These are phyloP conservation scores for Leccinum boreale DNA, from an alignment of 768 basidiomycete species.

Conservation along the genomic window DNA sequence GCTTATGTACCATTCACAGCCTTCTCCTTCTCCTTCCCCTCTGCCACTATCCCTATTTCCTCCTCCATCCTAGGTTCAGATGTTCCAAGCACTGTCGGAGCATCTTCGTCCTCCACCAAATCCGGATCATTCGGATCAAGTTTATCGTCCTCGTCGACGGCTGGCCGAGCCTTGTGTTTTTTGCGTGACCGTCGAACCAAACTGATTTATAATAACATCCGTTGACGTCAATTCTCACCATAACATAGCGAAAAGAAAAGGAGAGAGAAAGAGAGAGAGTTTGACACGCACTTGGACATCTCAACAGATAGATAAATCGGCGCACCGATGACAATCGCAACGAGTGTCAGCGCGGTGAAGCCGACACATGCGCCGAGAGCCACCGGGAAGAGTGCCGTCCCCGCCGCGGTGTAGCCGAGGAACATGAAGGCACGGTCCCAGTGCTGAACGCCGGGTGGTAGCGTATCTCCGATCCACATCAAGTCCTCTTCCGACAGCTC, in stretches of 20 bases:
- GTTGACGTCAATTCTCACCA: background rate
- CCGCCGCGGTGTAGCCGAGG: background rate
- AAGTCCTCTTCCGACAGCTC: slow-evolving; percentile 18
- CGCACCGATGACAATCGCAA: background rate
- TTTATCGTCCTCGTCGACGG: background rate
- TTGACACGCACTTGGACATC: background rate
- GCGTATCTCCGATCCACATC: slow-evolving; percentile 14
- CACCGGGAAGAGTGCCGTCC: slow-evolving; percentile 5
- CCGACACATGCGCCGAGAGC: slow-evolving; percentile 14
- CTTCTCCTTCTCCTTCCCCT: background rate
- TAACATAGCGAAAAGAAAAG: background rate
- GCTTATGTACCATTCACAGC: background rate
- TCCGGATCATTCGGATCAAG: background rate
- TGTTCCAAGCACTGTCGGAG: background rate
- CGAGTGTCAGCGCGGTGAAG: background rate
- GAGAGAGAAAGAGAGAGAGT: background rate
- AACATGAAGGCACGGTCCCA: slow-evolving; percentile 3
- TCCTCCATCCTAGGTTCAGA: background rate
- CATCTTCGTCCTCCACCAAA: background rate
- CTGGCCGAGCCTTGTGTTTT: background rate
- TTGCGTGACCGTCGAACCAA: background rate
- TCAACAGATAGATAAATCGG: background rate
- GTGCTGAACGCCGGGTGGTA: slow-evolving; percentile 18
- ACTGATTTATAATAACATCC: background rate
- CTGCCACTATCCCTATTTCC: background rate